Evolutionary conservation across 768 basidiomycete species (phyloP), one percentile per base, ranked within the genome.

Genomic region (Macrocybe gigantea): DNA sequence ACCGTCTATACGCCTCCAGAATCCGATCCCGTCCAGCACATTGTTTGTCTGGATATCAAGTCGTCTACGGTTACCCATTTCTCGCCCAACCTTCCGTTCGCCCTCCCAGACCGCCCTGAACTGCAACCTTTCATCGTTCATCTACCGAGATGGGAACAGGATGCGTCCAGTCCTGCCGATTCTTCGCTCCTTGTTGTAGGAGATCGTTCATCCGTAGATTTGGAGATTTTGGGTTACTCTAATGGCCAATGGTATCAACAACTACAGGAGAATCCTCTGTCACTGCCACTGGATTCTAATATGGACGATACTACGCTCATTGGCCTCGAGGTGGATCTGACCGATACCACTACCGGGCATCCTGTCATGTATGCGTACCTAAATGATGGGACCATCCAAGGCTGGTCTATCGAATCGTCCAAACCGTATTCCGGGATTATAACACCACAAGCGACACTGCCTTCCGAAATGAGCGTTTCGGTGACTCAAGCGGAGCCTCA

Each of bases 311-410:
- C 87, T 3, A 67, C 81, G 11, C 67, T 88, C 3, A 57, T 88
- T 12, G 79, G 77, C 5, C 68, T 91, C 36, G 81, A 79, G 37
- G 60, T 79, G 5, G 88, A 91, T 59, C 59, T 90, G 44, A 87
- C 85, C 11, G 74, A 74, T 49, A 53, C 61, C 7, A 66, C 69
- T 37, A 59, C 67, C 7, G 57, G 53, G 9, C 62, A 61, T 9
- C 88, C 88, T 0, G 70, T 88, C 47, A 65, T 89, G 63, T 89
- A 81, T 60, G 82, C 79, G 2, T 90, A 87, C 62, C 73, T 86
- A 8, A 88, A 82, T 46, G 88, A 92, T 57, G 88, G 88, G 13
- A 86, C 87, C 0, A 47, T 92, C 15, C 75, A 81, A 41, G 88
- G 72, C 3, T 92, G 88, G 87, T 71, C 81, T 59, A 58, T 85